Conservation (phyloP, 768 basidiomycete species). For the Polyporus arcularius region DNA sequence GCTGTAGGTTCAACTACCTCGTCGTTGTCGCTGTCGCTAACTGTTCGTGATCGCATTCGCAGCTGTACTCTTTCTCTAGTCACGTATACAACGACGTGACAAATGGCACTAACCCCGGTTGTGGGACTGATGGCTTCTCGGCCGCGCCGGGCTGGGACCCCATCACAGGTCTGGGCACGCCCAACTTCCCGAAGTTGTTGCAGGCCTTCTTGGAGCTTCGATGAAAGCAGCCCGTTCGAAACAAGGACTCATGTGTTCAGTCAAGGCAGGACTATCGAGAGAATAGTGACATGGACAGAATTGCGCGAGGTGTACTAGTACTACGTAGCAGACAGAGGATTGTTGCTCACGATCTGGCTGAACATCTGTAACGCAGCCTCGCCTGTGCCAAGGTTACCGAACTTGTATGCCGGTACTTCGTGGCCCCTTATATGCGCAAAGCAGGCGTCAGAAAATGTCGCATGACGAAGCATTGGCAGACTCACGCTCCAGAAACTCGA, state of each 20-base stretch:
- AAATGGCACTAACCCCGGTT: constrained; percentile 36
- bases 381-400: constrained; percentile 22
- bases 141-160: constrained; percentile 37
- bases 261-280: too few relatives aligned
- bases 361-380: constrained; percentile 32
- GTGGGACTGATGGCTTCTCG: constrained; percentile 36
- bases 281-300: too few relatives aligned
- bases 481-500: constrained; percentile 40
- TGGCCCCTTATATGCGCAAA: constrained; percentile 19
- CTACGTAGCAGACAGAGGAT: constrained; percentile 24
- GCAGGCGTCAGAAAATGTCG: not conserved
- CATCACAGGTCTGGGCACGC: constrained; percentile 37
- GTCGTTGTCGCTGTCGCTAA: not conserved
- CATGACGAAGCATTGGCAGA: not conserved
- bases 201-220: constrained; percentile 11
- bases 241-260: not conserved
- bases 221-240: not conserved
- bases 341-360: constrained; percentile 28
- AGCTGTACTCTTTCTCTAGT: constrained; percentile 25
- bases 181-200: constrained; percentile 27
- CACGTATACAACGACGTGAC: constrained; percentile 37
- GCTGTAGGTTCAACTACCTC: constrained; percentile 43
- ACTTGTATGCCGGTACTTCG: constrained; percentile 30
- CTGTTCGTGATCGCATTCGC: not conserved
- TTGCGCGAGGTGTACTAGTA: not conserved